Evolutionary conservation across 345 rosid species (phyloP).

Genomic region (Eutrema yunnanense): DNA sequence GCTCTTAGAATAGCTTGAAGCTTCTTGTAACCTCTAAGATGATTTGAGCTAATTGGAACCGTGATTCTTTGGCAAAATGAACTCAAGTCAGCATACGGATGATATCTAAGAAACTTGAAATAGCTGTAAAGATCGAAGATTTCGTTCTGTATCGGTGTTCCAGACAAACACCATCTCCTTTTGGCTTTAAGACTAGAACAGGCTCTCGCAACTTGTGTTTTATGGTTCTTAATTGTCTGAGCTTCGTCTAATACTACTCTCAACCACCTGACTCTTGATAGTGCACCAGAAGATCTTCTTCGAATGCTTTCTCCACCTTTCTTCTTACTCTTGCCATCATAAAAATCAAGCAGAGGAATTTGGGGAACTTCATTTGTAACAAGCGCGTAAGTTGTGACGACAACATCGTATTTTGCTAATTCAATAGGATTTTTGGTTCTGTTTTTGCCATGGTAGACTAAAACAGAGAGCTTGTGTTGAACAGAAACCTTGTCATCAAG

Average conservation of each 20-base stretch:
- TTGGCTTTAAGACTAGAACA: constrained; percentile 83
- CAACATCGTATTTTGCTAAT: constrained; percentile 68
- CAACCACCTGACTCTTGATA: constrained; percentile 67
- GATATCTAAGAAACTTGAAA: constrained; percentile 79
- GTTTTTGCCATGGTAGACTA: constrained; percentile 62
- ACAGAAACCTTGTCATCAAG: constrained; percentile 67
- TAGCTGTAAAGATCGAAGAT: constrained; percentile 80
- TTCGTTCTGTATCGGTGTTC: constrained; percentile 85
- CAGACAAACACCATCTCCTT: constrained; percentile 89
- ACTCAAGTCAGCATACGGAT: constrained; percentile 55
- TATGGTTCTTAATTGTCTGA: constrained; percentile 77
- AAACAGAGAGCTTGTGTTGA: constrained; percentile 51
- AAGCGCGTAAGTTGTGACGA: constrained; percentile 76
- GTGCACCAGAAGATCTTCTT: constrained; percentile 41
- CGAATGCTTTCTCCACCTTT: constrained; percentile 8
- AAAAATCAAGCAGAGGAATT: constrained; percentile 44
- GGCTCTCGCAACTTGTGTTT: constrained; percentile 80
- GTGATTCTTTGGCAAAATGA: constrained; percentile 46
- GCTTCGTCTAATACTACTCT: constrained; percentile 88
- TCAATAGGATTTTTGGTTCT: constrained; percentile 68
- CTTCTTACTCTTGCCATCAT: too few species aligned
- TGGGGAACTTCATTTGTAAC: constrained; percentile 81
- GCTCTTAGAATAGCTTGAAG: constrained; percentile 78
- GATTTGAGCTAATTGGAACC: constrained; percentile 48
- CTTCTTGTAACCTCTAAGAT: constrained; percentile 71